A percentile compares a stretch with the other conserved stretches of the same genome.
phyloP scores from a whole-genome alignment of 768 basidiomycete species.

The Boletus pseudopeckii region DNA sequence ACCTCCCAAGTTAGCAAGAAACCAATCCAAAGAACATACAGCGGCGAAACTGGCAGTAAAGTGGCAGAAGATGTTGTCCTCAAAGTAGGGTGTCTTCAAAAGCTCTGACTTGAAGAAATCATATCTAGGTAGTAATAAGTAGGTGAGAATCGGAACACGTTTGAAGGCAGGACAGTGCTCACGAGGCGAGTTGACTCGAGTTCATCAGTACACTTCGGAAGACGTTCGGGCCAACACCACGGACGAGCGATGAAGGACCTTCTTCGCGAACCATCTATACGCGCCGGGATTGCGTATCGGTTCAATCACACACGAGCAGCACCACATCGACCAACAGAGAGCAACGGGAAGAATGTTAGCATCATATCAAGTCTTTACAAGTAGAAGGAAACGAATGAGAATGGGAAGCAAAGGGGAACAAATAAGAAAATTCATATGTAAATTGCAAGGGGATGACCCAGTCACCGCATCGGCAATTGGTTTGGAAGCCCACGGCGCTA shows the following conservation, averaged over 20 bases:
- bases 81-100: conserved; percentile 64
- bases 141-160: background rate
- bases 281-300: background rate
- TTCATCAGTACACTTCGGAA: conserved; percentile 89
- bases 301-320: background rate
- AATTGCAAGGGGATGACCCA: background rate
- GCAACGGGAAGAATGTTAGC: conserved; percentile 4
- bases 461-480: background rate
- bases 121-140: conserved; percentile 49
- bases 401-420: background rate
- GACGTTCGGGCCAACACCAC: conserved; percentile 82
- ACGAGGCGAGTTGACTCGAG: conserved; percentile 89
- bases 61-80: conserved; percentile 81
- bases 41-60: conserved; percentile 87
- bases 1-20: background rate
- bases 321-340: background rate
- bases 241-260: conserved; percentile 67
- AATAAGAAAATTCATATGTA: background rate
- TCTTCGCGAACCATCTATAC: conserved; percentile 84
- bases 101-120: conserved; percentile 90
- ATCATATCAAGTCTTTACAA: background rate
- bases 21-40: conserved; percentile 38
- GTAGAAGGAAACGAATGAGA: background rate
- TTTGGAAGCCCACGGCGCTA: background rate
- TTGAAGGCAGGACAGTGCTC: conserved; percentile 26